Base-by-base conservation (phyloP, 768 basidiomycete species). In the Favolaschia claudopus region DNA sequence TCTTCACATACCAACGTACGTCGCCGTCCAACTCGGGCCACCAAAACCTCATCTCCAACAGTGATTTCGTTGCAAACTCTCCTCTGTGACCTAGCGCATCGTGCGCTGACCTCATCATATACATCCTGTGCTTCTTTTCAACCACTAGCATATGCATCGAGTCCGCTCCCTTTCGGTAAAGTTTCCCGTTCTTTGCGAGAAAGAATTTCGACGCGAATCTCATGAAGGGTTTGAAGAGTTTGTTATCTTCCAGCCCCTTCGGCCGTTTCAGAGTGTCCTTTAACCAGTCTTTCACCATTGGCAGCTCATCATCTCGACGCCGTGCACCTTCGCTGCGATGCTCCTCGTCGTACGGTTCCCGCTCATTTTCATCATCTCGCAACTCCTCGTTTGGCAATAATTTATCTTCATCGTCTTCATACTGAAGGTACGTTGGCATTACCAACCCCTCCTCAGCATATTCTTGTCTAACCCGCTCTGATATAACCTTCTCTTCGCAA, bases 1-100 rank as follows among this genome's bases (percentile, higher is more conserved):
- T 64, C 20, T 62, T 61, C 0, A 72, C 44, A 53, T 62, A 72
- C 71, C 70, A 72, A 0, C 45, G 24, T 0, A 72, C 55, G 49
- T 75, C 70, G 1, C 31, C 25, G 12, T 67, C 62, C 28, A 72
- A 39, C 6, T 71, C 65, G 0, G 69, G 72, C 71, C 72, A 75
- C 71, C 70, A 75, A 46, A 75, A 73, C 1, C 67, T 15, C 37
- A 66, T 44, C 7, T 48, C 22, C 0, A 75, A 38, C 2, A 70
- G 19, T 0, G 45, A 5, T 4, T 34, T 51, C 0, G 68, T 73
- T 0, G 70, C 60, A 32, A 55, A 70, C 13, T 58, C 47, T 2
- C 70, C 70, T 52, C 66, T 56, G 50, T 75, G 70, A 38, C 70
- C 73, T 6, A 70, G 22, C 7, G 40, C 25, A 32, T 75, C 61